Conservation (phyloP, 257 asterid genomes). For the Penstemon davidsonii region DNA sequence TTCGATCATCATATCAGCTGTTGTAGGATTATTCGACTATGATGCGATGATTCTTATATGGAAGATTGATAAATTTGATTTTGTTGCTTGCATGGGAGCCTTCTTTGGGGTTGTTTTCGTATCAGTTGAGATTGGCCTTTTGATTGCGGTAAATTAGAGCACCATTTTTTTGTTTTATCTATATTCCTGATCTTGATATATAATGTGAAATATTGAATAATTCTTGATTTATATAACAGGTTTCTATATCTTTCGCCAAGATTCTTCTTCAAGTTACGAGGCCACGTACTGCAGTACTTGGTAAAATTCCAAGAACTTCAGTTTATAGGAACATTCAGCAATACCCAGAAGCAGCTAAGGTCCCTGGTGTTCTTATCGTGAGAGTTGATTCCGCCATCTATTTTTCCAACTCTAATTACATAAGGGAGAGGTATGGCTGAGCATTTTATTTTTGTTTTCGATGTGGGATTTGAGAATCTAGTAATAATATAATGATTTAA, state of each 20-base stretch:
- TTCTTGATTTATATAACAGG: slow-evolving; percentile 32
- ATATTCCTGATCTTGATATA: neutral
- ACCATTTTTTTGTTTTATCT: neutral
- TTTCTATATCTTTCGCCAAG: slow-evolving; percentile 66
- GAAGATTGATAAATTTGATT: slow-evolving; percentile 77
- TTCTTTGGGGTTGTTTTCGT: slow-evolving; percentile 71
- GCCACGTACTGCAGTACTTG: slow-evolving; percentile 64
- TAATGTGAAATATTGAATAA: neutral
- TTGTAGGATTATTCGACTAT: slow-evolving; percentile 51
- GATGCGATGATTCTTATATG: slow-evolving; percentile 57
- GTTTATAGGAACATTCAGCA: slow-evolving; percentile 72
- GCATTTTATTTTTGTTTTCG: no score
- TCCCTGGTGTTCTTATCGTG: slow-evolving; percentile 57
- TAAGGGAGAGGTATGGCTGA: slow-evolving; percentile 60
- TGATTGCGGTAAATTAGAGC: slow-evolving; percentile 51
- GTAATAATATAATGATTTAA: neutral
- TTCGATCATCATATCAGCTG: slow-evolving; percentile 74
- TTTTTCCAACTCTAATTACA: slow-evolving; percentile 71
- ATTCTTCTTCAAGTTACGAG: slow-evolving; percentile 81
- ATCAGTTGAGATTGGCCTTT: slow-evolving; percentile 69
- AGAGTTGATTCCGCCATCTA: slow-evolving; percentile 80
- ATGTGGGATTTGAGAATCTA: no score
- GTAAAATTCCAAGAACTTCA: slow-evolving; percentile 59
- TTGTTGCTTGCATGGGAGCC: slow-evolving; percentile 79
- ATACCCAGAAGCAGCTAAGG: slow-evolving; percentile 68